phyloP scores from a whole-genome alignment of 106 monocot genomes.

The Apostasia shenzhenica region DNA sequence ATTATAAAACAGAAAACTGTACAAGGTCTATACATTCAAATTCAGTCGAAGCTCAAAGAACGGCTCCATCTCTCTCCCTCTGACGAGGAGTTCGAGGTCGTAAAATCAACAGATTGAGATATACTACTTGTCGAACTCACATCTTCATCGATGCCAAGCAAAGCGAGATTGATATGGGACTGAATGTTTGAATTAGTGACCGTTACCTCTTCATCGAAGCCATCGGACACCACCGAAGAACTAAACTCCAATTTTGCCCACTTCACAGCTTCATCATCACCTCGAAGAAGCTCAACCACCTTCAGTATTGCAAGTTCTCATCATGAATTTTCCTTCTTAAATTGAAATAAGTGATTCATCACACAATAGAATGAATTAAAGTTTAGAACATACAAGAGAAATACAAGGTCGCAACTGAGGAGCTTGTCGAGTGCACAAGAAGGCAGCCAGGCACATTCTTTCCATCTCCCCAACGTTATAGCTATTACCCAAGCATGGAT shows the following conservation, averaged over 20 bases:
- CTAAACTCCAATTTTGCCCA: constrained; percentile 57
- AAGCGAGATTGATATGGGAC: constrained; percentile 78
- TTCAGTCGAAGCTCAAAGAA: constrained; percentile 67
- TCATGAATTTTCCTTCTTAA: background rate
- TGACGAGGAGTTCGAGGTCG: constrained; percentile 43
- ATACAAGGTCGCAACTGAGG: constrained; percentile 61
- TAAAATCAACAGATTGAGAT: constrained; percentile 27
- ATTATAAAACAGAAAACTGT: too few relatives aligned
- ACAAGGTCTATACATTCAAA: background rate
- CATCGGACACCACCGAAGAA: constrained; percentile 25
- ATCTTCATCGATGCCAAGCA: constrained; percentile 68
- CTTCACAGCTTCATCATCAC: constrained; percentile 34
- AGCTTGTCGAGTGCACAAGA: constrained; percentile 55
- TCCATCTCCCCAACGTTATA: constrained; percentile 44
- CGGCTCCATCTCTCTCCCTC: constrained; percentile 75
- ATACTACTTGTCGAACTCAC: constrained; percentile 41
- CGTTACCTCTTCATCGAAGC: constrained; percentile 25
- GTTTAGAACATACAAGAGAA: constrained; percentile 39
- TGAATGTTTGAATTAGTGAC: constrained; percentile 35
- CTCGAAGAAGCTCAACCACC: constrained; percentile 29
- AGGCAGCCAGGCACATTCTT: constrained; percentile 69
- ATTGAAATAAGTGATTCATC: too few relatives aligned
- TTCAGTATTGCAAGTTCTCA: constrained; percentile 9
- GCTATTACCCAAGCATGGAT: constrained; percentile 54
- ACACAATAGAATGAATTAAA: background rate